Evolutionary conservation across 768 basidiomycete genomes (phyloP).

Genomic region (Suillus occidentalis): DNA sequence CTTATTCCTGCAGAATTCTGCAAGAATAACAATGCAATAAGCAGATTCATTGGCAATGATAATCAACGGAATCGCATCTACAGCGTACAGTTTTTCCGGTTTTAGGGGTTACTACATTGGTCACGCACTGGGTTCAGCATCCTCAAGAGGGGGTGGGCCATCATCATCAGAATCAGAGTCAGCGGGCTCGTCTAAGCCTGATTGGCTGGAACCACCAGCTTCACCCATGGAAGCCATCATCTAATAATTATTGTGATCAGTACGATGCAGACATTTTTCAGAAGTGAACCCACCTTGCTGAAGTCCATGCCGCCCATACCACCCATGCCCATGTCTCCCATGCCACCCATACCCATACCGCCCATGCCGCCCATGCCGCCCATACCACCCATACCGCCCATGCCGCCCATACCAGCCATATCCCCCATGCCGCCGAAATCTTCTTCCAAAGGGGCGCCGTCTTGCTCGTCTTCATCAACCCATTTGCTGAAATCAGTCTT

Average conservation of each 20-base stretch:
- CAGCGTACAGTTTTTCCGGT: neutral
- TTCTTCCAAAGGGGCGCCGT: conserved; percentile 52
- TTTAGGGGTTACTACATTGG: conserved; percentile 1
- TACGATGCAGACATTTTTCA: neutral
- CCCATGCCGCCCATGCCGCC: conserved; percentile 50
- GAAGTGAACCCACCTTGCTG: conserved; percentile 47
- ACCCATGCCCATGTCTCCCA: too few species aligned
- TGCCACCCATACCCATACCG: conserved; percentile 42
- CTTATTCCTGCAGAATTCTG: neutral
- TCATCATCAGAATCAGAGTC: conserved; percentile 49
- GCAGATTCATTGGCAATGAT: conserved; percentile 2
- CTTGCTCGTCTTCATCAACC: conserved; percentile 98
- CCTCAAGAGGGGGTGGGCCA: conserved; percentile 81
- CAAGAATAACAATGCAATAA: neutral
- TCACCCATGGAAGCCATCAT: conserved; percentile 42
- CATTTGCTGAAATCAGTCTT: conserved; percentile 97
- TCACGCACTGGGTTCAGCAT: conserved; percentile 39
- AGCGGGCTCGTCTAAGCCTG: conserved; percentile 22
- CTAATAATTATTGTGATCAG: conserved; percentile 23
- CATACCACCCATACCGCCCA: conserved; percentile 60
- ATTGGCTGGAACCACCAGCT: conserved; percentile 16
- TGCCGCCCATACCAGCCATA: conserved; percentile 42
- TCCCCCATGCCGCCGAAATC: conserved; percentile 32
- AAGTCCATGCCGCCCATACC: conserved; percentile 62
- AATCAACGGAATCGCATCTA: neutral